Base-by-base conservation (phyloP, 208 protist species). In the Acanthamoeba sp. region DNA sequence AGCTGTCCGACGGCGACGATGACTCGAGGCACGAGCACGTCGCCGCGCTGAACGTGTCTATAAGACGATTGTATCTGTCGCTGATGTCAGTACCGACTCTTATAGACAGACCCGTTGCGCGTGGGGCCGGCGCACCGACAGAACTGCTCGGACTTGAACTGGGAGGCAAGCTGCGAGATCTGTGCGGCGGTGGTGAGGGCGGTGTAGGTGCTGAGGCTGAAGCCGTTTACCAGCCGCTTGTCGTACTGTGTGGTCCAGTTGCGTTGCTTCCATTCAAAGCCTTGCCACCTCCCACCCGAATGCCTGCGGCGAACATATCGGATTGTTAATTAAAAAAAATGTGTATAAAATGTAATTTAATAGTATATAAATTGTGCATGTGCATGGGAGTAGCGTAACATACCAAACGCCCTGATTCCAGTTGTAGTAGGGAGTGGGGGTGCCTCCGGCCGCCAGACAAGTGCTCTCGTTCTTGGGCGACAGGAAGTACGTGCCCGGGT, bases 121-220 rank as follows among this genome's bases (percentile, higher is more conserved):
- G n/a, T n/a, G n/a, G n/a, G n/a, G n/a, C n/a, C 36, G 1, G 71
- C 32, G 78, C 22, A 87, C 78, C 78, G 78, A 32, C 78, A 87
- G 78, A 87, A 87, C 48, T 87, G 78, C 14, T 59, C 45, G 45
- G 78, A 87, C 78, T 87, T 87, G 18, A 87, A 87, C 78, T 87
- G 38, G 29, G 78, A 87, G 20, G 78, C 10, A 10, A 42, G 18
- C 3, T 14, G 24, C 24, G 45, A 62, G 45, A 59, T 27, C 45
- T 87, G 78, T 14, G 78, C 78, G 20, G 40, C 78, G 0, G 0
- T 29, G 45, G 45, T 18, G 78, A 87, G 40, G 10, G 40, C 24
- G 29, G 45, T 3, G 78, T 87, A 87, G 78, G 40, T 29, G 78
- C 29, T 27, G 40, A 59, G 22, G 48, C 45, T 87, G 78, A 87